Conservation (phyloP, 805 yeast species). For the Barnettozyma californica region DNA sequence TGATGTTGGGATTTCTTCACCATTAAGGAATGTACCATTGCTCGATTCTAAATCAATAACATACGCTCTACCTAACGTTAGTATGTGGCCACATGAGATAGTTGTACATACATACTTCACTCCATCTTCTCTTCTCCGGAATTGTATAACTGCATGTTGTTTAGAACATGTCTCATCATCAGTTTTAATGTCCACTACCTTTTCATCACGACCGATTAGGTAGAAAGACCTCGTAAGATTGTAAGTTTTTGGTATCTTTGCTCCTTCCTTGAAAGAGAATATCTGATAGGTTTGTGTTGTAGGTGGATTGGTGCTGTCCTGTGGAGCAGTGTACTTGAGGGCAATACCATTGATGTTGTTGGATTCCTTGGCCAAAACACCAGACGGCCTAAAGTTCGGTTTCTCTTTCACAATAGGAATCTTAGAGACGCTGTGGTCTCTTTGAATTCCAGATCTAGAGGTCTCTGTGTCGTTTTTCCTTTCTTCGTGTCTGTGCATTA, state of each 20-base stretch:
- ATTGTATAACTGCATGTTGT: constrained; percentile 48
- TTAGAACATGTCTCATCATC: constrained; percentile 35
- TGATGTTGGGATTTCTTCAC: constrained; percentile 32
- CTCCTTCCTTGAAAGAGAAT: constrained; percentile 26
- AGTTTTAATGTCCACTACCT: constrained; percentile 33
- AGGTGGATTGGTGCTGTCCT: constrained; percentile 30
- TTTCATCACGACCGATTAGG: constrained; percentile 33
- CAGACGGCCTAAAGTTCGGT: constrained; percentile 28
- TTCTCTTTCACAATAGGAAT: constrained; percentile 11
- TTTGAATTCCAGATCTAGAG: not conserved
- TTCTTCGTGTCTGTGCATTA: not conserved
- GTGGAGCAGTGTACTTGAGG: constrained; percentile 35
- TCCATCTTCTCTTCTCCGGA: constrained; percentile 23
- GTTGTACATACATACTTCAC: constrained; percentile 8
- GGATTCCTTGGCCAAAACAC: constrained; percentile 37
- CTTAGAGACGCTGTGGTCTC: not conserved
- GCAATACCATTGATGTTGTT: constrained; percentile 30
- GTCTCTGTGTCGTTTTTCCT: not conserved
- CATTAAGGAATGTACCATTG: constrained; percentile 42
- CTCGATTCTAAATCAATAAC: constrained; percentile 43
- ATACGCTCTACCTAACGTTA: constrained; percentile 27
- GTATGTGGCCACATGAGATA: not conserved
- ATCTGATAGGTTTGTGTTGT: constrained; percentile 23
- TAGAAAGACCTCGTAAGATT: constrained; percentile 26
- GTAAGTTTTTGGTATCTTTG: constrained; percentile 21